Base-by-base conservation (phyloP, 768 basidiomycete species). In the Rhodosporidiobolus sp. region DNA sequence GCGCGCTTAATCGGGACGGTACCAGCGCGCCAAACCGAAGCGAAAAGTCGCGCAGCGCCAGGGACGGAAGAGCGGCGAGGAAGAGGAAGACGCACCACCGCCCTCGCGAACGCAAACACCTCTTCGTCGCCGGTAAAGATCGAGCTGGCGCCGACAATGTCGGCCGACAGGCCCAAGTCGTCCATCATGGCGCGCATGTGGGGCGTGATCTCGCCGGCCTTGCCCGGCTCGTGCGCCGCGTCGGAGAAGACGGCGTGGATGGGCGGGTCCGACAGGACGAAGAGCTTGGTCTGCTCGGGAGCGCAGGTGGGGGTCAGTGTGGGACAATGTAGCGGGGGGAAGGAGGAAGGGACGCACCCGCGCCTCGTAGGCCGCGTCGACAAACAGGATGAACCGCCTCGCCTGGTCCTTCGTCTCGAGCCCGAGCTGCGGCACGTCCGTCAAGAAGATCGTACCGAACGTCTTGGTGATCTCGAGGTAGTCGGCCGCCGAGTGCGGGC, bases 121-220 rank as follows among this genome's bases (percentile, higher is more conserved):
- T 98, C 96, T 81, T 98, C 96, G 78, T 98, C 94, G 7, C 95
- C 94, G 0, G 89, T 89, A 79, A 98, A 98, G 83, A 99, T 90
- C 54, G 92, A 89, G 72, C 90, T 92, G 3, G 85, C 84, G 46
- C 92, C 91, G 26, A 95, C 89, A 28, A 86, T 82, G 38, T 92
- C 88, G 32, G 85, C 85, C 1, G 89, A 85, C 1, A 97, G 83
- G 28, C 93, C 93, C n/a, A 97, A 85, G 79, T 97, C 94, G 76
- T 96, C 94, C 92, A 97, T 94, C 68, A 94, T 87, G 77, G 86
- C 88, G 35, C 93, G 87, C 90, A 94, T 92, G 80, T 96, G 91
- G 77, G 92, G 89, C 56, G 80, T 77, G 20, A 82, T 82, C 22
- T 82, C 78, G 9, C 68, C 35, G 0, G 62, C n/a, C 55, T 90